phyloP scores from a whole-genome alignment of 306 rosid species.

The Urtica urens region DNA sequence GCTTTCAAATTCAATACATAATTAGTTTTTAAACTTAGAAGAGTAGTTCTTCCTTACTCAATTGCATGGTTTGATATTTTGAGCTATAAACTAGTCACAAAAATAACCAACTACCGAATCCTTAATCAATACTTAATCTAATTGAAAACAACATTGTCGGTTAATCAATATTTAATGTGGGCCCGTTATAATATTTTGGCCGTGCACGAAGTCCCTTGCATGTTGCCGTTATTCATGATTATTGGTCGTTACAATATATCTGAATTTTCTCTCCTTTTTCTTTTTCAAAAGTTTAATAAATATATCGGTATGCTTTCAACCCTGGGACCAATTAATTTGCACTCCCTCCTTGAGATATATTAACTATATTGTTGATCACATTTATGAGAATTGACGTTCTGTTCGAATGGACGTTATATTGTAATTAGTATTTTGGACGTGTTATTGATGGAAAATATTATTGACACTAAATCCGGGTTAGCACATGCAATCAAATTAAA shows the following conservation, averaged over 20 bases:
- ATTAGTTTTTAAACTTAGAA: not conserved
- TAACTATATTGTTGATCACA: no score
- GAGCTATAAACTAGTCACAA: not conserved
- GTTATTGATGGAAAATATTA: not conserved
- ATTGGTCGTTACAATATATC: conserved; percentile 18
- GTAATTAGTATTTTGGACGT: not conserved
- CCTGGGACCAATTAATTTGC: not conserved
- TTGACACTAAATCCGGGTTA: not conserved
- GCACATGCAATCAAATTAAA: not conserved
- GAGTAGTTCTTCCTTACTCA: not conserved
- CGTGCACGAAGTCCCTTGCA: conserved; percentile 15
- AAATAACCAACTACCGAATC: not conserved
- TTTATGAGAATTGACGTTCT: conserved; percentile 1
- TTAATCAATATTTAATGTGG: not conserved
- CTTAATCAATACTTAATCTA: not conserved
- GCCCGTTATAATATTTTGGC: not conserved
- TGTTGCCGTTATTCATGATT: conserved; percentile 31
- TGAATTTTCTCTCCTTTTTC: not conserved
- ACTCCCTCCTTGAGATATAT: not conserved
- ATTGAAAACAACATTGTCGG: conserved; percentile 8
- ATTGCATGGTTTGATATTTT: not conserved
- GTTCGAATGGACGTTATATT: conserved; percentile 5
- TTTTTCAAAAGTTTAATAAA: not conserved
- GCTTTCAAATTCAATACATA: no score
- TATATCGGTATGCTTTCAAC: conserved; percentile 1